phyloP scores from a whole-genome alignment of 805 yeast species.

The Candida taoyuanica region DNA sequence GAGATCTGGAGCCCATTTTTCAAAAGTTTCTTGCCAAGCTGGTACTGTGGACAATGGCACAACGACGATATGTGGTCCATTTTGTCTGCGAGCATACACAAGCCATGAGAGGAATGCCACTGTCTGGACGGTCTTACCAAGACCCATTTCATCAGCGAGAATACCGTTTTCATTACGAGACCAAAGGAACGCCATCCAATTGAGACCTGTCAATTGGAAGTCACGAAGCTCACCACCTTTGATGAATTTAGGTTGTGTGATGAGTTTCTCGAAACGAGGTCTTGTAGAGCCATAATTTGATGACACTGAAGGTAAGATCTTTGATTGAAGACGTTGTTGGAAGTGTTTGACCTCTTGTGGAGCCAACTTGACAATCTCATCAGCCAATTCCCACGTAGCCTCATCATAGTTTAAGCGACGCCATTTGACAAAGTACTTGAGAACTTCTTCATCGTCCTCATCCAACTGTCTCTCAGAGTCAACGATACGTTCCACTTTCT shows the following conservation, averaged over 20 bases:
- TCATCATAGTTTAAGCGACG: constrained; percentile 88
- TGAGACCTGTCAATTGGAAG: constrained; percentile 95
- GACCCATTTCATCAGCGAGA: constrained; percentile 97
- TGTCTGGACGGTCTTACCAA: constrained; percentile 97
- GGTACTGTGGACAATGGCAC: constrained; percentile 96
- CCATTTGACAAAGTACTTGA: constrained; percentile 92
- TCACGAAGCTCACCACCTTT: constrained; percentile 91
- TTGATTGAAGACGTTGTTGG: constrained; percentile 76
- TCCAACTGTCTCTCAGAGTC: constrained; percentile 67
- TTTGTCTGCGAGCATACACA: constrained; percentile 89
- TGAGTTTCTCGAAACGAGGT: constrained; percentile 85
- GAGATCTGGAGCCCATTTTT: constrained; percentile 94
- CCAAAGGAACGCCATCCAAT: constrained; percentile 99
- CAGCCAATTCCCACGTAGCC: constrained; percentile 95
- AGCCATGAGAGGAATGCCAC: constrained; percentile 94
- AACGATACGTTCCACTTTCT: constrained; percentile 84
- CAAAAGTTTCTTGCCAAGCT: constrained; percentile 99
- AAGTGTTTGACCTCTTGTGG: constrained; percentile 81
- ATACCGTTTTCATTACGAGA: constrained; percentile 96
- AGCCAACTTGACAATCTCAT: constrained; percentile 75
- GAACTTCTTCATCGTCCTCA: constrained; percentile 59
- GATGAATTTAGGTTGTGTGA: constrained; percentile 81
- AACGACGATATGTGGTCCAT: constrained; percentile 95
- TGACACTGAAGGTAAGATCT: constrained; percentile 76
- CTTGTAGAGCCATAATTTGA: constrained; percentile 71